Conservation (phyloP, 345 rosid species). For the Noccaea caerulescens region DNA sequence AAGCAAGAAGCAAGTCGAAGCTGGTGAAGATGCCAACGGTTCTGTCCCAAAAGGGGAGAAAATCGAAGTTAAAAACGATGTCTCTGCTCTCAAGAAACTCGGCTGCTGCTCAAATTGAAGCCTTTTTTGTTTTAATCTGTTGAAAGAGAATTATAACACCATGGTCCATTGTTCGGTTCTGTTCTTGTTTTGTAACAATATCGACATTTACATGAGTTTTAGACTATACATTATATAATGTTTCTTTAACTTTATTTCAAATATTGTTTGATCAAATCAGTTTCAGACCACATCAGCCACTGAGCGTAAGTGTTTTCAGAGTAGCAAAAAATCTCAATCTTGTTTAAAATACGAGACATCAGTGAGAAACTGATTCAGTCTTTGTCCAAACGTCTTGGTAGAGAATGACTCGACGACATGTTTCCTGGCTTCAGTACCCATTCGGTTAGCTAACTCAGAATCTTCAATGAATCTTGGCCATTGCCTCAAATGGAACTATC, state of each 20-base stretch:
- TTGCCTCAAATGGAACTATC: conserved; percentile 79
- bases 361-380: conserved; percentile 53
- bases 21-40: conserved; percentile 48
- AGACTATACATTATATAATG: conserved; percentile 35
- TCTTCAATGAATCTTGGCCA: conserved; percentile 63
- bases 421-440: conserved; percentile 59
- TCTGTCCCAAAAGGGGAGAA: conserved; percentile 61
- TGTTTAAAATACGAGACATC: conserved; percentile 45
- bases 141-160: conserved; percentile 38
- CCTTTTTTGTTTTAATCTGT: conserved; percentile 16
- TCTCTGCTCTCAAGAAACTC: conserved; percentile 65
- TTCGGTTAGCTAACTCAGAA: conserved; percentile 53
- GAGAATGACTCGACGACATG: conserved; percentile 58
- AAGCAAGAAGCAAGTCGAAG: conserved; percentile 65
- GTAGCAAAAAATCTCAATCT: conserved; percentile 32
- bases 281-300: not conserved
- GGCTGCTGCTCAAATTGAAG: conserved; percentile 63
- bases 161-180: conserved; percentile 32
- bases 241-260: conserved; percentile 18
- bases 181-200: conserved; percentile 38
- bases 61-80: conserved; percentile 63
- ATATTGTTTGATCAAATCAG: conserved; percentile 11
- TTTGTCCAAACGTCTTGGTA: conserved; percentile 58
- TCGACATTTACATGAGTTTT: conserved; percentile 35
- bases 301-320: not conserved